Evolutionary conservation across 1,284 basidiomycete species (phyloP).

Genomic region (Irpex sp.): DNA sequence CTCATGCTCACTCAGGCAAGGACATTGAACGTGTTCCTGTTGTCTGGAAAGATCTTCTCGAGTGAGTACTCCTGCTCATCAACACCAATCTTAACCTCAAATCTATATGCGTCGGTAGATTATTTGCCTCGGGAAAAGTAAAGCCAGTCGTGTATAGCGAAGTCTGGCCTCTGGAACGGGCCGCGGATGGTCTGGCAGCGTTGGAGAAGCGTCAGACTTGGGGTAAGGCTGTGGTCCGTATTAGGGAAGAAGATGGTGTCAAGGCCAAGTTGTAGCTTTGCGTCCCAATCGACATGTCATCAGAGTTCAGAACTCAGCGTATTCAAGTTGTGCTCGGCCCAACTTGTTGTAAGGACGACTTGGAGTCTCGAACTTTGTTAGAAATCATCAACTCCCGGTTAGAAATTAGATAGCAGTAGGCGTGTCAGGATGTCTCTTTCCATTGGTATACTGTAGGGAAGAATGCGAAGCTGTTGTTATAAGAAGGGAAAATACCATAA

Average conservation of each 20-base stretch:
- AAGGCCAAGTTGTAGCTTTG: conserved; percentile 29
- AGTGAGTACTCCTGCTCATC: conserved; percentile 36
- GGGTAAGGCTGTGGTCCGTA: conserved; percentile 83
- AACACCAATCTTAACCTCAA: not conserved
- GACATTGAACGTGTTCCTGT: conserved; percentile 63
- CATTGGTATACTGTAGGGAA: too few relatives aligned
- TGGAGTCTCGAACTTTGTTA: too few relatives aligned
- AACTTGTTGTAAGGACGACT: too few relatives aligned
- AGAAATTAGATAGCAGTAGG: too few relatives aligned
- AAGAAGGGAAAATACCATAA: not conserved
- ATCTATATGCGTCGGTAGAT: conserved; percentile 32
- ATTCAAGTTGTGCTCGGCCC: too few relatives aligned
- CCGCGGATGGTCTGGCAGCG: conserved; percentile 65
- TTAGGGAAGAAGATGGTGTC: conserved; percentile 44
- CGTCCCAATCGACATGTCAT: too few relatives aligned
- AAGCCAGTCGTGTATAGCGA: conserved; percentile 75
- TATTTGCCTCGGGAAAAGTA: conserved; percentile 65
- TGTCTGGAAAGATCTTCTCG: conserved; percentile 77
- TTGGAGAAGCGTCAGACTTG: conserved; percentile 85
- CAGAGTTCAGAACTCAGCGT: too few relatives aligned
- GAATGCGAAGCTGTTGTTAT: too few relatives aligned
- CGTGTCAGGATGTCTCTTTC: not conserved
- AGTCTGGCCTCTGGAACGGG: conserved; percentile 58
- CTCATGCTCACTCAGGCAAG: conserved; percentile 43
- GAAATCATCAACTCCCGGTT: too few relatives aligned